Evolutionary conservation across 2,329 filamentous ascomycete genomes (phyloP), one percentile per base, ranked within the genome.

Genomic region (Sordariomycetes sp.): DNA sequence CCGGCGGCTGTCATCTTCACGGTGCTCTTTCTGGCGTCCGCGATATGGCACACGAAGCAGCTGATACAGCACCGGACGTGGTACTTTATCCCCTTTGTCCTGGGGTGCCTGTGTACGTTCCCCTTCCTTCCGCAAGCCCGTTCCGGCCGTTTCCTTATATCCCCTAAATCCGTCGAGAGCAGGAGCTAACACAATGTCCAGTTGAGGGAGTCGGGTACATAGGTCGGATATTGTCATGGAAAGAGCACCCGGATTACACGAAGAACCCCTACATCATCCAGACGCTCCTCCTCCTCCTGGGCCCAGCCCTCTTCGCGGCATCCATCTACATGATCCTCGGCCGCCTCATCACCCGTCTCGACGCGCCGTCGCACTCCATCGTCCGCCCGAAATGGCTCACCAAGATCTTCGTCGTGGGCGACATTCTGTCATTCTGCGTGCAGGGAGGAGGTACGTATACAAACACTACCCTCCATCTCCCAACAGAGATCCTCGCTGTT

Each of bases 41-140:
- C 75, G 5, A 69, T 72, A 0, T 45, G 67, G 0, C 56, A 0
- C 76, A 78, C 61, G 57, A 64, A 4, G 72, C 65, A 24, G 73
- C 74, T 55, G 61, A 78, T 36, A 25, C 64, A 65, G 22, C 65
- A 68, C 2, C 67, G 72, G 56, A 75, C 75, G 10, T 80, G 76
- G 75, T 81, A 77, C 63, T 74, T 78, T 61, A 74, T 76, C 2
- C 74, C 78, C 0, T 75, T 81, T 48, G 62, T 76, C 3, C 67
- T 81, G 25, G 78, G 79, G n/a, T 76, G 76, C 52, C 59, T 74
- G n/a, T 77, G 76, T 79, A 70, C 62, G 69, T 62, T 17, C 12
- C 13, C 17, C 22, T 28, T 35, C 10, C n/a, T n/a, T 13, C 4
- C 15, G n/a, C 36, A 42, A 2, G 2, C 13, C 20, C 17, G 5